These are phyloP conservation scores for Yarrowia sp. DNA, from an alignment of 805 yeast genomes.

Conservation along the genomic window DNA sequence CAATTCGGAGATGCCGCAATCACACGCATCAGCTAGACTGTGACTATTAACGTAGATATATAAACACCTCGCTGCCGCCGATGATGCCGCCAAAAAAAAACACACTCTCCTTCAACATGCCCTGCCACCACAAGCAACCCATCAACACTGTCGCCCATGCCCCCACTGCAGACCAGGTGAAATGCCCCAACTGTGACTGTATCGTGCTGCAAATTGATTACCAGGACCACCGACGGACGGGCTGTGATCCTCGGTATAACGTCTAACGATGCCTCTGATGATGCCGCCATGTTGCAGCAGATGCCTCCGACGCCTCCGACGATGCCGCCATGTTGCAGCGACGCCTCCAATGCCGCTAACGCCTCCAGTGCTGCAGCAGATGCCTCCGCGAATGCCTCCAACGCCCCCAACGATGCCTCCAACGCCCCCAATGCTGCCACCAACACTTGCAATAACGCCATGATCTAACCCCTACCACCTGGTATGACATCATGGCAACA, in stretches of 20 bases:
- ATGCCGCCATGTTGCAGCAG: background rate
- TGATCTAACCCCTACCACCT: background rate
- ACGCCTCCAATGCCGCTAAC: no score
- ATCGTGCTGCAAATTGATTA: constrained; percentile 19
- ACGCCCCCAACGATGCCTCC: background rate
- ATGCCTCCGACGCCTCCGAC: background rate
- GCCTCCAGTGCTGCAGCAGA: no score
- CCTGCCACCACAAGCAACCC: constrained; percentile 4
- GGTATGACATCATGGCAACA: background rate
- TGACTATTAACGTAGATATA: constrained; percentile 3
- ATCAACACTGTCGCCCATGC: constrained; percentile 4
- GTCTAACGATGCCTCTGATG: background rate
- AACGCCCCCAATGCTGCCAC: background rate
- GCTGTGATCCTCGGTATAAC: constrained; percentile 17
- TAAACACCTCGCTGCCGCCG: background rate
- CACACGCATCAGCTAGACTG: background rate
- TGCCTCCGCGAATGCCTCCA: background rate
- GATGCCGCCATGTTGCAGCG: no score
- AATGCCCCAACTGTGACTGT: constrained; percentile 24
- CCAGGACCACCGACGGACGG: constrained; percentile 20
- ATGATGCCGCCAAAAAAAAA: no score
- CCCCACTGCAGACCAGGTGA: constrained; percentile 22
- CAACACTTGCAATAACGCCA: background rate
- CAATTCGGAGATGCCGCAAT: constrained; percentile 22
- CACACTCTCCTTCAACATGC: constrained; percentile 6